Conservation (phyloP, 495 filamentous ascomycete species). For the Daldinia decipiens region DNA sequence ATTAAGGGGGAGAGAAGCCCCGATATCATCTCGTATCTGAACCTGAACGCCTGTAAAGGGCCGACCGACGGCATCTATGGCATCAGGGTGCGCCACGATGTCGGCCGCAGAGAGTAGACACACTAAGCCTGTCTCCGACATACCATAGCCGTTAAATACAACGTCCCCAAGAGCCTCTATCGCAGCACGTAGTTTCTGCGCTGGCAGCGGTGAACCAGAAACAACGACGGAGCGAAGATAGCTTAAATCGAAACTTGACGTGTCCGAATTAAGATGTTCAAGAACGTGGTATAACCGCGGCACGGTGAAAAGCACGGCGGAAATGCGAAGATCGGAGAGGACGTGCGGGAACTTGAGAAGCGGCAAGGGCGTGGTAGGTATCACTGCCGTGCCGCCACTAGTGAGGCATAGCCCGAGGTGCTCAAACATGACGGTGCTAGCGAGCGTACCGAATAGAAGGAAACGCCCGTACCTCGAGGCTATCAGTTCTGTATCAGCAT, state of each 20-base stretch:
- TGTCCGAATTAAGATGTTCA: slow-evolving; percentile 7
- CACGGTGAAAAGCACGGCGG: slow-evolving; percentile 20
- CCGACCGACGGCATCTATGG: slow-evolving; percentile 4
- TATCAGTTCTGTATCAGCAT: slow-evolving; percentile 1
- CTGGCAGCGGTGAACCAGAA: slow-evolving; percentile 14
- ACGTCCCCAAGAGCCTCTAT: slow-evolving; percentile 2
- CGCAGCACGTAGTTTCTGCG: slow-evolving; percentile 11
- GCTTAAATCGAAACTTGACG: slow-evolving; percentile 11
- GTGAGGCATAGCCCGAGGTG: slow-evolving; percentile 19
- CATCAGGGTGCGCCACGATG: background rate
- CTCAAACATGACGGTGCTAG: slow-evolving; percentile 15
- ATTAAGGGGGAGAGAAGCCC: background rate
- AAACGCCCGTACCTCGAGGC: slow-evolving; percentile 12
- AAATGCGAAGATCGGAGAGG: slow-evolving; percentile 14
- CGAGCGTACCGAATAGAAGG: slow-evolving; percentile 22
- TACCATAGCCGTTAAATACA: slow-evolving; percentile 15
- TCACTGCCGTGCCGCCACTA: slow-evolving; percentile 19
- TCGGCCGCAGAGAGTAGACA: slow-evolving; percentile 6
- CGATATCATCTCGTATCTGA: slow-evolving; percentile 9
- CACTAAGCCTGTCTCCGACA: slow-evolving; percentile 14
- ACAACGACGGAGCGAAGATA: slow-evolving; percentile 18
- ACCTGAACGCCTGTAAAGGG: slow-evolving; percentile 9
- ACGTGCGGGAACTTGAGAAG: slow-evolving; percentile 18
- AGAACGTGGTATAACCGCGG: slow-evolving; percentile 15
- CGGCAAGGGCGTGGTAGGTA: slow-evolving; percentile 4